Base-by-base conservation (phyloP, 2,329 filamentous ascomycete genomes). In the Cordyceps fumosorosea region DNA sequence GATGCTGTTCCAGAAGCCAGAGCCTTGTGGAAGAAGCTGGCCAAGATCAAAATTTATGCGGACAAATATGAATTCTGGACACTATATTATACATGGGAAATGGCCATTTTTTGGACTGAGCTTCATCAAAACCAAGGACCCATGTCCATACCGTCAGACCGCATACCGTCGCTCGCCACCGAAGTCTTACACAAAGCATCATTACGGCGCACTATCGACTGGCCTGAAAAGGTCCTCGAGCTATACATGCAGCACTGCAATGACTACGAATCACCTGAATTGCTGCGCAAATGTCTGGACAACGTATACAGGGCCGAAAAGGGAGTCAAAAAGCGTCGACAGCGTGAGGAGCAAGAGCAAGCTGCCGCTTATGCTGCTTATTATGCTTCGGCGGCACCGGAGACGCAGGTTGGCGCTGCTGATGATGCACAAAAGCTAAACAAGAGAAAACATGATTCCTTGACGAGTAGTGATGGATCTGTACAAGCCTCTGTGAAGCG, bases 31-130 rank as follows among this genome's bases (percentile, higher is more conserved):
- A 86, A 89, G 66, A 84, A 84, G 20, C 80, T 98, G 34, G 82
- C 81, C 3, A 73, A 84, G 24, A 78, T 84, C n/a, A 80, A 82
- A 20, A 85, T 85, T 3, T 77, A 91, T 62, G 86, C 87, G 34
- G 85, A 91, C 67, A 93, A 87, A 67, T 92, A 93, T 70, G 91
- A 96, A 68, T 98, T 98, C 73, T 99, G 95, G 95, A 82, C 93
- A 61, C 86, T 88, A 50, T 97, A 91, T 74, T 97, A 97, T 75
- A 81, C 88, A 59, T 98, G 92, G 89, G 95, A 98, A 75, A 88
- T 98, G 81, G 81, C 89, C 63, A 69, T 84, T 5, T 85, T 83
- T 65, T 75, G 78, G 2, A 79, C 80, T 5, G 58, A 60, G 14
- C 50, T 60, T 20, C 58, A 60, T 12, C 58, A 60, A 40, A 76